Conservation (phyloP, 805 yeast species). For the Monosporozyma unispora region DNA sequence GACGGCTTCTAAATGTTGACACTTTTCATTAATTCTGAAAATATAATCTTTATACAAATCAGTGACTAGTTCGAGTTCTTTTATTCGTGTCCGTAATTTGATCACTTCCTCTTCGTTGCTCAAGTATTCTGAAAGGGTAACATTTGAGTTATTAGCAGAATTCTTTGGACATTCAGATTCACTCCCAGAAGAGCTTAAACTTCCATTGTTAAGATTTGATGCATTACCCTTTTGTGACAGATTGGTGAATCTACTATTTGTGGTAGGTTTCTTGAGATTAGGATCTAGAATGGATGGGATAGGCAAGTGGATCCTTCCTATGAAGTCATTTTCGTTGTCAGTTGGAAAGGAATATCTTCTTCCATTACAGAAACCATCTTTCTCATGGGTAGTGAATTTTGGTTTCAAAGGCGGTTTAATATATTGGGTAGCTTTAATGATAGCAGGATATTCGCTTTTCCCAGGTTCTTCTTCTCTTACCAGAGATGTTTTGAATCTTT, state of each 20-base stretch:
- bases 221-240: too few species aligned
- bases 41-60: slow-evolving; percentile 79
- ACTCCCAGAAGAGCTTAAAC: neutral
- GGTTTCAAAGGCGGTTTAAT: slow-evolving; percentile 6
- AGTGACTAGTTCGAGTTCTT: slow-evolving; percentile 83
- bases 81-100: slow-evolving; percentile 61
- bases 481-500: neutral
- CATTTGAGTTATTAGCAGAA: neutral
- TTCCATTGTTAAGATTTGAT: neutral
- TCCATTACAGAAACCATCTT: neutral
- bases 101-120: slow-evolving; percentile 28
- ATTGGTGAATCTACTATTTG: too few species aligned
- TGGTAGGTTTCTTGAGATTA: too few species aligned
- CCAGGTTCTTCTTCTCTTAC: neutral
- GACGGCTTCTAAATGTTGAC: slow-evolving; percentile 6
- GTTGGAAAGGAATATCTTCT: neutral
- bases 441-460: neutral
- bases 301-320: neutral
- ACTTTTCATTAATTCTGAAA: slow-evolving; percentile 55
- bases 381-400: neutral
- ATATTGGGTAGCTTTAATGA: slow-evolving; percentile 3
- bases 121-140: slow-evolving; percentile 7
- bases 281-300: neutral
- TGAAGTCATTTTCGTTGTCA: neutral
- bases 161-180: neutral